phyloP scores from a whole-genome alignment of 345 rosid species.

The Populus davidiana region DNA sequence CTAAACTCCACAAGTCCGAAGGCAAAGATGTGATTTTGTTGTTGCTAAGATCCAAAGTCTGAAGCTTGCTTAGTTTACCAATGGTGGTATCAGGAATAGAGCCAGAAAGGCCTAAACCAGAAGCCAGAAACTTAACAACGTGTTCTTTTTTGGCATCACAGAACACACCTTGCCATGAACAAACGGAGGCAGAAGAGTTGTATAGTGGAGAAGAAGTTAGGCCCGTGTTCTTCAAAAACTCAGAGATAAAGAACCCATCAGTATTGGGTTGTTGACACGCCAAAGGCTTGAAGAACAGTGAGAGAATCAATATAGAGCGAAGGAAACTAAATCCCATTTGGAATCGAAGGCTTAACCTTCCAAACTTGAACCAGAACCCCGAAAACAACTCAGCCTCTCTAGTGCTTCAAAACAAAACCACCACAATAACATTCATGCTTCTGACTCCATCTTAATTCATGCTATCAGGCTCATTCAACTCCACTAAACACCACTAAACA shows the following conservation, averaged over 20 bases:
- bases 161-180: slow-evolving; percentile 68
- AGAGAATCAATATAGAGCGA: slow-evolving; percentile 50
- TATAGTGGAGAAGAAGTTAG: slow-evolving; percentile 32
- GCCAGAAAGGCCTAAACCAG: slow-evolving; percentile 70
- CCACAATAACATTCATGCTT: not conserved
- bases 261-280: slow-evolving; percentile 76
- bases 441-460: slow-evolving; percentile 8
- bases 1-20: slow-evolving; percentile 86
- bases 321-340: slow-evolving; percentile 61
- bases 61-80: slow-evolving; percentile 81
- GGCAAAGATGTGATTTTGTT: slow-evolving; percentile 78
- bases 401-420: slow-evolving; percentile 9
- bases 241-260: slow-evolving; percentile 73
- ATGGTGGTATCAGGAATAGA: slow-evolving; percentile 74
- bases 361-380: slow-evolving; percentile 15
- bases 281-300: slow-evolving; percentile 51
- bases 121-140: slow-evolving; percentile 48
- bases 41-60: slow-evolving; percentile 72
- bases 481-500: slow-evolving; percentile 12
- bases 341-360: slow-evolving; percentile 13
- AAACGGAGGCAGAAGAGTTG: slow-evolving; percentile 54
- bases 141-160: slow-evolving; percentile 56
- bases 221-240: slow-evolving; percentile 64
- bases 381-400: slow-evolving; percentile 12
- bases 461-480: slow-evolving; percentile 1